Evolutionary conservation across 495 filamentous ascomycete species (phyloP).

Genomic region (Podospora comata): DNA sequence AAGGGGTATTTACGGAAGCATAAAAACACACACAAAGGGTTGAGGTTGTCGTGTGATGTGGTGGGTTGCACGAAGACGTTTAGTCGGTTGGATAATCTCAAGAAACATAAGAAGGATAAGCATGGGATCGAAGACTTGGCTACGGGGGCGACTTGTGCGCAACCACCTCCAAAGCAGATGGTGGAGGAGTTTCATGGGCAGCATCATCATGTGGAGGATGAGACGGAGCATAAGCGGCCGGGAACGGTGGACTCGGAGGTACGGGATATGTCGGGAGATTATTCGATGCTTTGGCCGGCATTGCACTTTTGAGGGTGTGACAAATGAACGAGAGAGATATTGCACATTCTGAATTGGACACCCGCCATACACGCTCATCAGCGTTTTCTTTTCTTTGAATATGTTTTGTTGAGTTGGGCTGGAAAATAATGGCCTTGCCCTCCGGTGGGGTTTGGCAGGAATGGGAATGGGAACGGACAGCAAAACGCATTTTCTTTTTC

Average conservation of each 20-base stretch:
- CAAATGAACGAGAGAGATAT: not conserved
- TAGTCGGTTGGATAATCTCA: constrained; percentile 44
- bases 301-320: constrained; percentile 27
- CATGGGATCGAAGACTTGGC: constrained; percentile 34
- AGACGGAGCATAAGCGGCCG: constrained; percentile 15
- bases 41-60: constrained; percentile 34
- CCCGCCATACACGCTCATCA: constrained; percentile 6
- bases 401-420: not conserved
- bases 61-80: constrained; percentile 39
- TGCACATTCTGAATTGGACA: not conserved
- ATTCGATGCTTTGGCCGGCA: constrained; percentile 38
- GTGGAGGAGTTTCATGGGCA: constrained; percentile 18
- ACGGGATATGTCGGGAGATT: constrained; percentile 26
- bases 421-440: not conserved
- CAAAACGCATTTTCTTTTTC: constrained; percentile 11
- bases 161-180: constrained; percentile 17
- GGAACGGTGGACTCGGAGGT: constrained; percentile 24
- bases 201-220: constrained; percentile 22
- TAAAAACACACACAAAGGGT: constrained; percentile 39
- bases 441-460: not conserved
- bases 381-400: constrained; percentile 2
- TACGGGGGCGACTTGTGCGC: constrained; percentile 18
- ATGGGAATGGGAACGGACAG: not conserved
- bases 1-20: constrained; percentile 41
- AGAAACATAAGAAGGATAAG: constrained; percentile 42